phyloP scores from a whole-genome alignment of 768 basidiomycete genomes.

The Candolleomyces efflorescens region DNA sequence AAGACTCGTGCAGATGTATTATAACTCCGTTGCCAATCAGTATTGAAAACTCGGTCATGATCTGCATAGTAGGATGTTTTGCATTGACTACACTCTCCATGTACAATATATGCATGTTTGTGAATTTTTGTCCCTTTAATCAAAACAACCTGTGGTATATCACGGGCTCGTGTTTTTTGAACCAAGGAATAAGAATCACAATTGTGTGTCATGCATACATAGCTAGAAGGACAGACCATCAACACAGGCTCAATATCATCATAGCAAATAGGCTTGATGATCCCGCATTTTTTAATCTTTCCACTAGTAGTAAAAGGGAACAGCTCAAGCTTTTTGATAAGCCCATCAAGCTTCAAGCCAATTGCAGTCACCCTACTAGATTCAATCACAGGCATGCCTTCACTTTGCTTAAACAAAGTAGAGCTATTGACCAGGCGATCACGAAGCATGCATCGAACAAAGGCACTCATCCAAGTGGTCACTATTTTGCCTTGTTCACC shows the following conservation, averaged over 20 bases:
- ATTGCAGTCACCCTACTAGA: neutral
- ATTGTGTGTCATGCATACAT: neutral
- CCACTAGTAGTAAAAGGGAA: neutral
- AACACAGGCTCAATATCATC: neutral
- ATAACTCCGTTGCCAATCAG: neutral
- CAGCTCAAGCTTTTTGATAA: neutral
- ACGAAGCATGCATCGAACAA: neutral
- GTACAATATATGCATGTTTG: neutral
- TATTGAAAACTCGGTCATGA: neutral
- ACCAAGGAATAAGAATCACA: neutral
- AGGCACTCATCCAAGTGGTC: conserved; percentile 4
- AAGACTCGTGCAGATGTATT: conserved; percentile 12
- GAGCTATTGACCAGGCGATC: neutral
- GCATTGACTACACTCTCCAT: neutral
- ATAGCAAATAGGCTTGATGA: neutral
- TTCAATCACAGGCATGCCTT: neutral
- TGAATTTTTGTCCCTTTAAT: neutral
- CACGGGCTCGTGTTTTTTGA: neutral
- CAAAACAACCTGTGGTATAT: neutral
- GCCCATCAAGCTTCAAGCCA: neutral
- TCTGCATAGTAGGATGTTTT: neutral
- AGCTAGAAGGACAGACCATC: neutral
- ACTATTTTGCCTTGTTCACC: neutral
- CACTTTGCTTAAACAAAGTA: neutral
- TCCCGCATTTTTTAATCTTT: neutral